Conservation (phyloP, 768 basidiomycete genomes). For the Rhizopogon vesiculosus region DNA sequence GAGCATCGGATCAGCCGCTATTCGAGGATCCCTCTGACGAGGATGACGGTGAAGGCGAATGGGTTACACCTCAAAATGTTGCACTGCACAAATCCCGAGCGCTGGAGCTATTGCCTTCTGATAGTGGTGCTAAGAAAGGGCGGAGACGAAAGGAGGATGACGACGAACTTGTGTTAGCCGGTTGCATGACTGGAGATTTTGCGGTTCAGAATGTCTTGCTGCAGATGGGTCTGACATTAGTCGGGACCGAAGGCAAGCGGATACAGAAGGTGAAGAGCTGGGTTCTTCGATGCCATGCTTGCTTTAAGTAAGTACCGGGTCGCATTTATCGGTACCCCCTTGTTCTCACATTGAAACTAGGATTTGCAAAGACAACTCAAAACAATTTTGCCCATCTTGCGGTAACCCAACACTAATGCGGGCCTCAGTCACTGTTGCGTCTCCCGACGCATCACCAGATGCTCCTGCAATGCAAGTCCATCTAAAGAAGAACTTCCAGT, state of each 20-base stretch:
- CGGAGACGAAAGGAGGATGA: conserved; percentile 31
- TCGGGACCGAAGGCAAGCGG: conserved; percentile 85
- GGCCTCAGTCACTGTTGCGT: conserved; percentile 82
- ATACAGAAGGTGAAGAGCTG: conserved; percentile 92
- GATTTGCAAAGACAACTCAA: conserved; percentile 91
- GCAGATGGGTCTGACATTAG: conserved; percentile 88
- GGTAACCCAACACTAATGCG: conserved; percentile 90
- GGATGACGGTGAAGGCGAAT: conserved; percentile 88
- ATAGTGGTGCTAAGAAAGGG: conserved; percentile 26
- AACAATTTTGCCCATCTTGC: conserved; percentile 97
- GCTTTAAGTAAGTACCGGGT: conserved; percentile 83
- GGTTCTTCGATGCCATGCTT: conserved; percentile 96
- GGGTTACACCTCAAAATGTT: conserved; percentile 94
- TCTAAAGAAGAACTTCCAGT: conserved; percentile 95
- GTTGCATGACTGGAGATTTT: conserved; percentile 98
- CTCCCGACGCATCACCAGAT: conserved; percentile 54
- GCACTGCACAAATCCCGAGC: conserved; percentile 82
- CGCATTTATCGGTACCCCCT: neutral
- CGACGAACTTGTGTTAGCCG: conserved; percentile 50
- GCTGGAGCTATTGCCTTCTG: conserved; percentile 71
- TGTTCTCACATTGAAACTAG: conserved; percentile 35
- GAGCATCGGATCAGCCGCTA: conserved; percentile 29
- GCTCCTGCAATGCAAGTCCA: conserved; percentile 80
- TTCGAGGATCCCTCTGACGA: conserved; percentile 75
- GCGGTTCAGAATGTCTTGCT: conserved; percentile 98